Evolutionary conservation across 257 asterid species (phyloP).

Genomic region (Solanum sparsipilum): DNA sequence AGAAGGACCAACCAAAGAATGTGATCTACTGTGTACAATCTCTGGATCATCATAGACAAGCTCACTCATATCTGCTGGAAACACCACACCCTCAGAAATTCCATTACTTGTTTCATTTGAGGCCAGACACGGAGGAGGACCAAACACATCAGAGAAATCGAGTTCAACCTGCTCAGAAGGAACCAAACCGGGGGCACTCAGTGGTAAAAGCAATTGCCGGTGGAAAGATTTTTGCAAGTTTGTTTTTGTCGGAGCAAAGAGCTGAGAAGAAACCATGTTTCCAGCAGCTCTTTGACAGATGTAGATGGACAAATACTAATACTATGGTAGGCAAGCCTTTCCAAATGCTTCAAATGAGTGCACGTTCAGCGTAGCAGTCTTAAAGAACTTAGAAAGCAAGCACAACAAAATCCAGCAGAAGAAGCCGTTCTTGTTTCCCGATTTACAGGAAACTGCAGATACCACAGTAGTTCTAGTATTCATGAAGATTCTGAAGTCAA

Average conservation of each 20-base stretch:
- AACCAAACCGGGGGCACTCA: constrained; percentile 4
- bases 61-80: constrained; percentile 21
- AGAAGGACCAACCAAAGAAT: constrained; percentile 64
- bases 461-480: constrained; percentile 9
- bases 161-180: constrained; percentile 17
- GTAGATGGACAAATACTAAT: constrained; percentile 2
- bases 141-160: constrained; percentile 24
- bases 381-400: constrained; percentile 25
- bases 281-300: background rate
- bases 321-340: constrained; percentile 12
- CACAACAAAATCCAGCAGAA: constrained; percentile 48
- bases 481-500: constrained; percentile 6
- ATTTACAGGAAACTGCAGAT: constrained; percentile 29
- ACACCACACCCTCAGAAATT: constrained; percentile 6
- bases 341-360: constrained; percentile 10
- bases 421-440: constrained; percentile 48
- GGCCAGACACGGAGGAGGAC: constrained; percentile 28
- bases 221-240: constrained; percentile 6
- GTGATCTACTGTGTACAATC: constrained; percentile 48
- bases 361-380: constrained; percentile 10
- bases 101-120: constrained; percentile 19
- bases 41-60: constrained; percentile 51
- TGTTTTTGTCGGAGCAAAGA: background rate
- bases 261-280: constrained; percentile 17
- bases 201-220: background rate